These are phyloP conservation scores for Claviceps cyperi DNA, from an alignment of 2,329 filamentous ascomycete species.

Conservation along the genomic window DNA sequence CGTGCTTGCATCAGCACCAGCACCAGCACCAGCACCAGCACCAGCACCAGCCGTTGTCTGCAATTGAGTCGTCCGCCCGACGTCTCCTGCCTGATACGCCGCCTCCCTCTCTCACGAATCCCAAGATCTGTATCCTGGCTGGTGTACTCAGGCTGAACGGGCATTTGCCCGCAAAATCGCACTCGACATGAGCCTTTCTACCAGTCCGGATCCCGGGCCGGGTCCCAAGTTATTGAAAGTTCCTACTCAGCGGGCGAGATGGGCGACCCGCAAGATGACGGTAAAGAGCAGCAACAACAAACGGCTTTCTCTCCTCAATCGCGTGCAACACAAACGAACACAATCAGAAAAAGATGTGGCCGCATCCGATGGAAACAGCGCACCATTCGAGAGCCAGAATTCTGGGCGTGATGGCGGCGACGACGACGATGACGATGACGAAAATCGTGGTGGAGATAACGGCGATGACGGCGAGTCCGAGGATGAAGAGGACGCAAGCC, in stretches of 20 bases:
- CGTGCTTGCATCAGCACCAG: neutral
- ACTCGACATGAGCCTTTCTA: slow-evolving; percentile 20
- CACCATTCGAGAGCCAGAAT: slow-evolving; percentile 16
- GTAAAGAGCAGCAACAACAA: slow-evolving; percentile 64
- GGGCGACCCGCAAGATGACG: slow-evolving; percentile 84
- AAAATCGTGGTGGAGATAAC: slow-evolving; percentile 21
- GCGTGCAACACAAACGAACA: slow-evolving; percentile 50
- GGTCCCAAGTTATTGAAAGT: slow-evolving; percentile 9
- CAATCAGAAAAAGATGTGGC: slow-evolving; percentile 54
- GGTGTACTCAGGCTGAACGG: slow-evolving; percentile 22
- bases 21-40: neutral
- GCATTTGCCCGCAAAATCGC: slow-evolving; percentile 22
- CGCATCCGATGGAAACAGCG: slow-evolving; percentile 18
- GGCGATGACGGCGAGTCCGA: slow-evolving; percentile 22
- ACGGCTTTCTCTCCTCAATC: slow-evolving; percentile 67
- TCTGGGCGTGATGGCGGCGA: slow-evolving; percentile 11
- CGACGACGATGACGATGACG: slow-evolving; percentile 14
- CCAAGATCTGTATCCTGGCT: slow-evolving; percentile 19
- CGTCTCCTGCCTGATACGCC: neutral
- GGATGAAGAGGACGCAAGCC: slow-evolving; percentile 26
- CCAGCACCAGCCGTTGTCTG: neutral
- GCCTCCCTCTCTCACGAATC: neutral
- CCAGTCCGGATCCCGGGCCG: slow-evolving; percentile 14
- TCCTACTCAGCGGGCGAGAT: slow-evolving; percentile 65
- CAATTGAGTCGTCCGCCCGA: slow-evolving; percentile 4